Evolutionary conservation across 1,284 basidiomycete genomes (phyloP).

Genomic region (Trichosporon sp.): DNA sequence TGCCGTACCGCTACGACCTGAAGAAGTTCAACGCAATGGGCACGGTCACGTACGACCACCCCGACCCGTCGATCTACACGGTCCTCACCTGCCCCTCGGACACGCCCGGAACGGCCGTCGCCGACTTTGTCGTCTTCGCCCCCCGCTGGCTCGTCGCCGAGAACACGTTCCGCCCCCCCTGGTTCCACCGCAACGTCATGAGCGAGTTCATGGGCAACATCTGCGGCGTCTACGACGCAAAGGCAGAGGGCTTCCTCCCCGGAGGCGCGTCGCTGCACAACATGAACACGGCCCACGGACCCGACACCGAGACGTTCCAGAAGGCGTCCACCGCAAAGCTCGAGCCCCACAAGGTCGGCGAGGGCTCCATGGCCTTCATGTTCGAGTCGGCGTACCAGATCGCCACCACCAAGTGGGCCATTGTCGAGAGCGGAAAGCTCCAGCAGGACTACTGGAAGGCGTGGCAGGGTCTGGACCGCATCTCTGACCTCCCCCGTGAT

Average conservation of each 20-base stretch:
- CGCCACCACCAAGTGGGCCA: constrained; percentile 29
- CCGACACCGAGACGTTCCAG: constrained; percentile 17
- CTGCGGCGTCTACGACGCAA: constrained; percentile 22
- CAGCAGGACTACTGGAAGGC: constrained; percentile 24
- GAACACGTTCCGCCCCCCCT: constrained; percentile 44
- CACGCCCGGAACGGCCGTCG: constrained; percentile 56
- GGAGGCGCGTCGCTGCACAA: constrained; percentile 30
- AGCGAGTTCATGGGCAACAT: constrained; percentile 24
- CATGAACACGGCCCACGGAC: constrained; percentile 31
- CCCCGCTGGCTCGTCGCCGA: constrained; percentile 40
- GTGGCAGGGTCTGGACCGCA: constrained; percentile 3
- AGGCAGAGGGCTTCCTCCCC: constrained; percentile 17
- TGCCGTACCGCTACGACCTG: constrained; percentile 66
- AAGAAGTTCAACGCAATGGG: constrained; percentile 63
- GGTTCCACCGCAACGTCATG: constrained; percentile 59
- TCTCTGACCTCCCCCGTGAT: not conserved
- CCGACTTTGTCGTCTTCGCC: constrained; percentile 25
- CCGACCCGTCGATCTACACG: constrained; percentile 37
- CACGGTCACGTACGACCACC: constrained; percentile 55
- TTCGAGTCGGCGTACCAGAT: constrained; percentile 30
- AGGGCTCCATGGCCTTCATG: constrained; percentile 32
- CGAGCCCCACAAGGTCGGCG: constrained; percentile 22
- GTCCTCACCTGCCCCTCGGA: constrained; percentile 39
- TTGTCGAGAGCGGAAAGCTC: constrained; percentile 23
- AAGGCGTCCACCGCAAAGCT: constrained; percentile 14